These are phyloP conservation scores for Aspergillus floridensis DNA, from an alignment of 2,329 filamentous ascomycete species.

Conservation along the genomic window DNA sequence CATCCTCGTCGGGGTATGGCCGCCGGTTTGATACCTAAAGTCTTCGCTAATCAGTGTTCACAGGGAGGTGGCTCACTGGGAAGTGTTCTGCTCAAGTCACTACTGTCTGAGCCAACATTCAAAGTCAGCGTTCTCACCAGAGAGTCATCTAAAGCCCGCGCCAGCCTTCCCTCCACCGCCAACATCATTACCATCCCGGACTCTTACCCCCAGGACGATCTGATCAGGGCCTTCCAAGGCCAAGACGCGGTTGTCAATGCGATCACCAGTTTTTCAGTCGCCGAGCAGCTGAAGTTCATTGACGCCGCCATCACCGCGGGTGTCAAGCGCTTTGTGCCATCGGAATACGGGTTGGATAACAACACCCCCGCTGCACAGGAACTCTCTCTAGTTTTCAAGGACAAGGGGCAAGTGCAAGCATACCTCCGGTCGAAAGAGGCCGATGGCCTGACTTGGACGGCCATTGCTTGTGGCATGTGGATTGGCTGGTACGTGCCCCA, in stretches of 20 bases:
- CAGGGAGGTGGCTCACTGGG: conserved; percentile 7
- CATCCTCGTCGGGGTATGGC: conserved; percentile 6
- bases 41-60: background rate
- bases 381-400: conserved; percentile 9
- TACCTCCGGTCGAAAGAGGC: conserved; percentile 14
- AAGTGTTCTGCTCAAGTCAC: conserved; percentile 1
- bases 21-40: no score
- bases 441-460: conserved; percentile 16
- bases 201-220: background rate
- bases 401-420: conserved; percentile 11
- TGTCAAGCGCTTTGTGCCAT: conserved; percentile 14
- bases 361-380: conserved; percentile 6
- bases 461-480: conserved; percentile 17
- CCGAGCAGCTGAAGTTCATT: conserved; percentile 14
- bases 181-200: conserved; percentile 1
- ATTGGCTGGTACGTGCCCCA: conserved; percentile 8
- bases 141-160: conserved; percentile 3
- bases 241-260: conserved; percentile 18
- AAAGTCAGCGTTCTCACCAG: background rate
- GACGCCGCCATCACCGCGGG: conserved; percentile 14
- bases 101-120: conserved; percentile 6
- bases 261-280: conserved; percentile 13
- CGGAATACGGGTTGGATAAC: conserved; percentile 16
- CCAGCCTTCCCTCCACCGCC: background rate
- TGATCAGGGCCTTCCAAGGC: conserved; percentile 13